phyloP scores from a whole-genome alignment of 768 basidiomycete genomes.

The Lepiota venenata region DNA sequence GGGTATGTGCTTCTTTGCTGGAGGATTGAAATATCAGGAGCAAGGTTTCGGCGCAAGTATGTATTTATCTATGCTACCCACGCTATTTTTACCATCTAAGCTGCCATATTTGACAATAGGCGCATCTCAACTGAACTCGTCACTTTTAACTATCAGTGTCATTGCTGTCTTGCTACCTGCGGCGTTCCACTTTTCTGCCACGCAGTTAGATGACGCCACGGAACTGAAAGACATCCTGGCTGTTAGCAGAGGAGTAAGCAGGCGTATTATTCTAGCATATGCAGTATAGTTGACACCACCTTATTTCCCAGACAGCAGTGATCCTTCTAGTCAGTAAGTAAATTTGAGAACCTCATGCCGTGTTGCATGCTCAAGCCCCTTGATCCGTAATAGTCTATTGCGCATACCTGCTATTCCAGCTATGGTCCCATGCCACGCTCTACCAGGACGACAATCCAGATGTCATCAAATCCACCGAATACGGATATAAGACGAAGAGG shows the following conservation, averaged over 20 bases:
- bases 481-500: slow-evolving; percentile 29
- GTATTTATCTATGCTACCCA: slow-evolving; percentile 28
- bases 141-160: slow-evolving; percentile 74
- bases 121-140: slow-evolving; percentile 70
- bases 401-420: slow-evolving; percentile 76
- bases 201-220: slow-evolving; percentile 17
- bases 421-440: slow-evolving; percentile 69
- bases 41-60: slow-evolving; percentile 75
- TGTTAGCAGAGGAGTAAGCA: slow-evolving; percentile 71
- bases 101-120: slow-evolving; percentile 23
- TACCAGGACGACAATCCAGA: slow-evolving; percentile 50
- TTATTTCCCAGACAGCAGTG: slow-evolving; percentile 53
- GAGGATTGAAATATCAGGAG: slow-evolving; percentile 73
- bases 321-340: slow-evolving; percentile 71
- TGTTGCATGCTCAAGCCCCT: slow-evolving; percentile 34
- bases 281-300: background rate
- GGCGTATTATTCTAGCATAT: background rate
- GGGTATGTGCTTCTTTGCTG: slow-evolving; percentile 91
- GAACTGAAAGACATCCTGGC: slow-evolving; percentile 49
- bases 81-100: background rate
- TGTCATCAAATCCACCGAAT: slow-evolving; percentile 29
- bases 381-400: slow-evolving; percentile 53
- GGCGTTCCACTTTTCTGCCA: slow-evolving; percentile 64
- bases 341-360: background rate
- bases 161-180: slow-evolving; percentile 77